Evolutionary conservation across 2,329 filamentous ascomycete genomes (phyloP), one percentile per base, ranked within the genome.

Genomic region (Setomelanomma holmii): DNA sequence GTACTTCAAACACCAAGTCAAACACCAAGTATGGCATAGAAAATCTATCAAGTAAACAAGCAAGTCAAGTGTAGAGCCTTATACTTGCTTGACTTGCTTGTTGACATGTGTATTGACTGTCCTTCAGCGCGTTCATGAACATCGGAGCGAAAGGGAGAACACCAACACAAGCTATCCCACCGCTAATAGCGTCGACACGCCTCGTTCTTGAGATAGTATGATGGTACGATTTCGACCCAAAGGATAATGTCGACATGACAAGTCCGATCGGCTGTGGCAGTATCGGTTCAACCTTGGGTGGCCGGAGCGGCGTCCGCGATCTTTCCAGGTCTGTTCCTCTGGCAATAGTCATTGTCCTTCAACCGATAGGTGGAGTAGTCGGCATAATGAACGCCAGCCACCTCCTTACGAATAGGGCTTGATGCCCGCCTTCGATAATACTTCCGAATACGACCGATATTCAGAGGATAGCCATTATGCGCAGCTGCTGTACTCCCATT

Each of bases 401-500:
- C 17, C n/a, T 19, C 3, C 12, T 4, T 30, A 11, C 39, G 16
- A 14, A 54, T 20, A n/a, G n/a, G 11, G 4, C 12, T 17, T 2
- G 21, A 27, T 10, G 20, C 20, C n/a, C 43, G n/a, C 2, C 42
- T 40, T n/a, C 44, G 40, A 27, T 45, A 53, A 5, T 42, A 24
- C 19, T 41, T 43, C 4, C 16, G 16, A 2, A 49, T 39, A 5
- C 38, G 12, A 10, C 60, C 55, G 12, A 56, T 36, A 16, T 56
- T 60, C n/a, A 63, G 45, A 3, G 57, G 60, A n/a, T 54, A 56
- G 0, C 53, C 57, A 5, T 43, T 56, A 10, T 55, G 36, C 16
- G 50, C 55, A n/a, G 60, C 46, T 10, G 39, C 43, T 11, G 42
- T 50, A 20, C 44, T 55, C 1, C 50, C 45, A 21, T 53, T 42